Conservation (phyloP, 257 asterid genomes). For the Nicotiana obtusifolia region DNA sequence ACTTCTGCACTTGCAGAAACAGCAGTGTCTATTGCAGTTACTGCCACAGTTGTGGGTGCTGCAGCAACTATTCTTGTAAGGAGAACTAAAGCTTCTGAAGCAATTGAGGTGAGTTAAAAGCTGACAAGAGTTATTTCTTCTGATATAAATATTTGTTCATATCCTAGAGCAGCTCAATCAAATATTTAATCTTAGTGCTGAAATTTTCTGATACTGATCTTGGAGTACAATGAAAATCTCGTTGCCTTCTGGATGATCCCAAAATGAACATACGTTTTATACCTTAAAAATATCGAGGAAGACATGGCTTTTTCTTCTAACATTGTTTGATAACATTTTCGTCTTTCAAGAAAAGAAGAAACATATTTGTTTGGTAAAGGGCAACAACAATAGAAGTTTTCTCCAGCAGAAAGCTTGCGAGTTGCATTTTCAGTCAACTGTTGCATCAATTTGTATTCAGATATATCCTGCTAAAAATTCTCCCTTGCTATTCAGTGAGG, state of each 20-base stretch:
- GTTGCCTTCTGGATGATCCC: not conserved
- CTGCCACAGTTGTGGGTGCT: slow-evolving; percentile 60
- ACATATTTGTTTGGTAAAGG: not conserved
- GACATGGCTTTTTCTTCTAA: not conserved
- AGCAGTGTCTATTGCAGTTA: slow-evolving; percentile 57
- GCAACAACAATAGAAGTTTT: not conserved
- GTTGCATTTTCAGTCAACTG: not conserved
- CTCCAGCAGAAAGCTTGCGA: not conserved
- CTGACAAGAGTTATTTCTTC: not conserved
- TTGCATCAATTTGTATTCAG: not conserved
- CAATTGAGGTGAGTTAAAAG: slow-evolving; percentile 35
- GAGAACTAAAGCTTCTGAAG: slow-evolving; percentile 39
- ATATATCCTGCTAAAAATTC: not conserved
- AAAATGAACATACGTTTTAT: not conserved
- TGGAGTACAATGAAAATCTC: not conserved
- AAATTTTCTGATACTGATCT: not conserved
- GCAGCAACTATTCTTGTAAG: slow-evolving; percentile 59
- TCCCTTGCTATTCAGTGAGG: not conserved
- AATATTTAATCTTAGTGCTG: not conserved
- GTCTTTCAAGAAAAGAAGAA: not conserved
- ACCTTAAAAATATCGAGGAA: not conserved
- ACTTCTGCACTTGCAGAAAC: slow-evolving; percentile 56
- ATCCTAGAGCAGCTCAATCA: not conserved
- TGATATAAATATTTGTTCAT: not conserved
- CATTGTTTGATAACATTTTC: not conserved